Base-by-base conservation (phyloP, 352 stramenopile genomes). In the Phytophthora tubulina region DNA sequence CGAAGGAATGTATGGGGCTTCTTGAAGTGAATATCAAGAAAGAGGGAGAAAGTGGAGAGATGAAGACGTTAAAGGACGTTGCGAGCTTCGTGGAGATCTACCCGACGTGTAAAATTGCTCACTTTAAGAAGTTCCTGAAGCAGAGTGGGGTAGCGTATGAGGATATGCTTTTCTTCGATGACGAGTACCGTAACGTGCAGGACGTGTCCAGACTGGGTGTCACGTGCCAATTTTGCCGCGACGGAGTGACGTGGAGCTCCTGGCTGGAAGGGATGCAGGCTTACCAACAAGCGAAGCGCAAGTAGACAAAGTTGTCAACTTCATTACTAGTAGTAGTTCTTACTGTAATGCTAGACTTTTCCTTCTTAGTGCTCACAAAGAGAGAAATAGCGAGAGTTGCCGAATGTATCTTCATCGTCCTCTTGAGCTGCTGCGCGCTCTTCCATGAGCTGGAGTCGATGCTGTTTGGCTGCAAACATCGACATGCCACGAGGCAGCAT, bases 141-240 rank as follows among this genome's bases (percentile, higher is more conserved):
- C 45, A 92, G 15, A 98, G 91, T 36, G 83, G 87, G 31, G 83
- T 99, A 42, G 72, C 73, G 31, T 99, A 97, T 73, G 81, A 97
- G 61, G 85, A 97, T 61, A 99, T 99, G 96, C 82, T 99, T 30
- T 99, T 99, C 82, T 98, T 99, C 78, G 96, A 99, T 81, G 97
- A 97, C 67, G 89, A 97, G 75, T 80, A 81, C 44, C 80, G 86
- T 64, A 97, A 97, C 77, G 85, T 93, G 33, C 51, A 68, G 27
- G 76, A 92, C 59, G 79, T 97, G 38, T 64, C 73, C 11, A 61
- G 59, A 36, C 62, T 97, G 1, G 90, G 91, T n/a, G 90, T 96
- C 30, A 85, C 86, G 17, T 94, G 87, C 33, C 79, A 73, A 21
- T 94, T 91, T 72, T 94, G 85, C 56, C 89, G 76, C 0, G 70